Evolutionary conservation across 169 alveolate genomes (phyloP).

Genomic region (Plasmodium yoelii): DNA sequence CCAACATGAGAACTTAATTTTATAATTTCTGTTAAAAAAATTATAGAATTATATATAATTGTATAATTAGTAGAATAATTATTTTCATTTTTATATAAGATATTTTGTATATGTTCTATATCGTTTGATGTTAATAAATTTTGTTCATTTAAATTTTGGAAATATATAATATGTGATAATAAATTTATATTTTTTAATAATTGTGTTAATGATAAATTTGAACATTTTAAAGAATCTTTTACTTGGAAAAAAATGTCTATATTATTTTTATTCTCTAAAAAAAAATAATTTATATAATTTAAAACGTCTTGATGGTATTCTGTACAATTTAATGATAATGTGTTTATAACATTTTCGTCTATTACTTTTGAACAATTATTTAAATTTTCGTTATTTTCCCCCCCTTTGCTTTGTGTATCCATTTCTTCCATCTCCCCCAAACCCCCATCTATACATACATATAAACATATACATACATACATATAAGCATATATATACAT

Average conservation of each 20-base stretch:
- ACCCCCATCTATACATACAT: too few relatives aligned
- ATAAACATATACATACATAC: too few relatives aligned
- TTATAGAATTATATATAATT: constrained; percentile 27
- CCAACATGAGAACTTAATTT: constrained; percentile 50
- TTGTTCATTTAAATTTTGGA: constrained; percentile 12
- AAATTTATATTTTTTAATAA: constrained; percentile 41
- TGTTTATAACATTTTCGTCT: too few relatives aligned
- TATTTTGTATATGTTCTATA: constrained; percentile 6
- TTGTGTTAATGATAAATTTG: constrained; percentile 12
- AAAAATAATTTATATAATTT: constrained; percentile 31
- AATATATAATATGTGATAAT: constrained; percentile 42
- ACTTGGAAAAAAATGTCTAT: constrained; percentile 22
- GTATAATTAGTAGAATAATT: constrained; percentile 2
- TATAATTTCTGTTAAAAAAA: constrained; percentile 33
- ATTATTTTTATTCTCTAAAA: constrained; percentile 18
- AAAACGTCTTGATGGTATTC: constrained; percentile 1
- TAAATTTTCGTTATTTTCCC: too few relatives aligned
- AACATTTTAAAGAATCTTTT: constrained; percentile 24
- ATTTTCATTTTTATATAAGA: constrained; percentile 44
- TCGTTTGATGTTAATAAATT: constrained; percentile 30
- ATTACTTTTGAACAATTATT: too few relatives aligned
- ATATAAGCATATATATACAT: too few relatives aligned
- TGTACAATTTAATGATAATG: neutral
- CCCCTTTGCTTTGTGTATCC: too few relatives aligned
- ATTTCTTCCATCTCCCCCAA: too few relatives aligned